Evolutionary conservation across 345 rosid genomes (phyloP).

Genomic region (Eucalyptus curtisii): DNA sequence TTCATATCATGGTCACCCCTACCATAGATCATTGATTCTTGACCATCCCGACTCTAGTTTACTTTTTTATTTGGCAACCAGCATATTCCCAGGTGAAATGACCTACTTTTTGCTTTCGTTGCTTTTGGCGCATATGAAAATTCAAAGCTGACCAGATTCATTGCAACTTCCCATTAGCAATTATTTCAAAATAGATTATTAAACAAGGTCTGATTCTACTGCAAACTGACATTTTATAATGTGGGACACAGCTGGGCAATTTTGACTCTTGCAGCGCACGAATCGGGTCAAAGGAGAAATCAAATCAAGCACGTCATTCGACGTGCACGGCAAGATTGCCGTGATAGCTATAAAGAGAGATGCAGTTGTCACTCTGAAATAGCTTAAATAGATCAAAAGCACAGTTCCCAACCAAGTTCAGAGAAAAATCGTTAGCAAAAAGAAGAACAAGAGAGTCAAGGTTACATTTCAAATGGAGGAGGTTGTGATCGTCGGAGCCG

Average conservation of each 20-base stretch:
- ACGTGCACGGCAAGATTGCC: not conserved
- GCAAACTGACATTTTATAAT: not conserved
- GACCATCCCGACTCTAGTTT: not conserved
- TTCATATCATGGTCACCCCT: fast-evolving
- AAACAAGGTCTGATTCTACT: not conserved
- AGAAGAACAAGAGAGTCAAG: not conserved
- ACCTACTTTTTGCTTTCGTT: not conserved
- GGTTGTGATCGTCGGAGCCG: constrained; percentile 21
- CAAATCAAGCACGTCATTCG: not conserved
- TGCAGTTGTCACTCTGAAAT: not conserved
- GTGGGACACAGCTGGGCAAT: not conserved
- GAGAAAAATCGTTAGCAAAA: not conserved
- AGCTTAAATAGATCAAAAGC: not conserved
- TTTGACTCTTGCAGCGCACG: not conserved
- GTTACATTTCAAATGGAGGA: not conserved
- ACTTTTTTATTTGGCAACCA: not conserved
- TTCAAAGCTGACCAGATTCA: not conserved
- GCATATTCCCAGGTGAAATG: not conserved
- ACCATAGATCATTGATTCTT: too few relatives aligned
- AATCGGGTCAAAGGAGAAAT: not conserved
- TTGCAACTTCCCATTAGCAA: not conserved
- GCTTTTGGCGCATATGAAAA: not conserved
- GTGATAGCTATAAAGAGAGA: not conserved
- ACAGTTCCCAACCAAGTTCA: not conserved
- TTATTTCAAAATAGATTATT: too few relatives aligned